Evolutionary conservation across 768 basidiomycete species (phyloP).

Genomic region (Mycena epipterygia): DNA sequence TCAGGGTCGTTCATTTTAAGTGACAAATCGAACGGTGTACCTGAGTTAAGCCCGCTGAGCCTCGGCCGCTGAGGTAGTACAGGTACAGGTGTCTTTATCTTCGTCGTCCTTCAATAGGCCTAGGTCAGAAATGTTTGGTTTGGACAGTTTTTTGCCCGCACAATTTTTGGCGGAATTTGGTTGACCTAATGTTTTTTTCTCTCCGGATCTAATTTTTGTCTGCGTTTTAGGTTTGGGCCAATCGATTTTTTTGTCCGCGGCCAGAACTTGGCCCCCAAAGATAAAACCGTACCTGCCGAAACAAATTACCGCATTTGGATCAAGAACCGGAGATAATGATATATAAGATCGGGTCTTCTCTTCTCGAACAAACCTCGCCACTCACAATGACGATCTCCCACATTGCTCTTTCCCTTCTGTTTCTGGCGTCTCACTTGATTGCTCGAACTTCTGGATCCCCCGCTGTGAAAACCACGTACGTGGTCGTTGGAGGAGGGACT

Average conservation of each 20-base stretch:
- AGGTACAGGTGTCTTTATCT: slow-evolving; percentile 4
- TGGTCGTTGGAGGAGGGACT: slow-evolving; percentile 19
- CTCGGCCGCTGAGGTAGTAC: slow-evolving; percentile 5
- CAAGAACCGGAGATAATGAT: background rate
- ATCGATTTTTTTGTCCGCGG: background rate
- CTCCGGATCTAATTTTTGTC: background rate
- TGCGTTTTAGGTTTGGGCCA: background rate
- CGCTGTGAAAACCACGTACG: slow-evolving; percentile 8
- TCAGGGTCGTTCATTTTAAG: slow-evolving; percentile 15
- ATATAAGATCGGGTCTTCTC: slow-evolving; percentile 7
- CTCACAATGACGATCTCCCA: slow-evolving; percentile 14
- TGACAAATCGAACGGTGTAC: slow-evolving; percentile 17
- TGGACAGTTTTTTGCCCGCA: background rate
- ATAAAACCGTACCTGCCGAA: background rate
- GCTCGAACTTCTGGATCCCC: slow-evolving; percentile 5
- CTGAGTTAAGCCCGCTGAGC: slow-evolving; percentile 2
- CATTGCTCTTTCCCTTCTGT: slow-evolving; percentile 5
- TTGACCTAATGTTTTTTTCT: background rate
- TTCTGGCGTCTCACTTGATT: slow-evolving; percentile 1
- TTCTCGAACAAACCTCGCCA: background rate
- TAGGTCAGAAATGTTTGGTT: background rate
- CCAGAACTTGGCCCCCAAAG: background rate
- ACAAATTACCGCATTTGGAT: too few species aligned
- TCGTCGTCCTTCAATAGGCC: background rate
- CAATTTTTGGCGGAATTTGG: background rate